A percentile compares a stretch with the other conserved stretches of the same genome.
Evolutionary conservation across 1,139 yeast species (phyloP).

Genomic region (Diutina neorugosa): DNA sequence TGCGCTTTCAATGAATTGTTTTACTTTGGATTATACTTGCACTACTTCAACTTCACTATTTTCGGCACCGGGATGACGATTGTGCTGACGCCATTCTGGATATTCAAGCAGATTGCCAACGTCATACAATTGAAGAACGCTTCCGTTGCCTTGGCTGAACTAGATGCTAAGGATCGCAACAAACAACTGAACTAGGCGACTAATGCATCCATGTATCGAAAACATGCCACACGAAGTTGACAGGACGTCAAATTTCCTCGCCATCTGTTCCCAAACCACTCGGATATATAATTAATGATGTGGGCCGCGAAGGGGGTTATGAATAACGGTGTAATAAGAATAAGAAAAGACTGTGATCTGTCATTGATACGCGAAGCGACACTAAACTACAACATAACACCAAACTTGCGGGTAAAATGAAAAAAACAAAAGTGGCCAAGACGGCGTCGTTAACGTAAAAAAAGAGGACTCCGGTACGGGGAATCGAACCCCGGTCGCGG

Average conservation of each 20-base stretch:
- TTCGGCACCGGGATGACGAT: conserved; percentile 56
- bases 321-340: not conserved
- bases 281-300: not conserved
- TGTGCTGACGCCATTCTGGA: conserved; percentile 74
- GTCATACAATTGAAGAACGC: conserved; percentile 84
- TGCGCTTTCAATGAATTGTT: conserved; percentile 91
- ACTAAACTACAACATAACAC: too few relatives aligned
- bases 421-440: too few relatives aligned
- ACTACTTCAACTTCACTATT: conserved; percentile 52
- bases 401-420: too few relatives aligned
- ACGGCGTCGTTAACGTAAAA: not conserved
- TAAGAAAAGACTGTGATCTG: too few relatives aligned
- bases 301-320: not conserved
- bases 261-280: not conserved
- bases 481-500: conserved; percentile 3
- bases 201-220: not conserved
- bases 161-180: conserved; percentile 54
- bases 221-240: not conserved
- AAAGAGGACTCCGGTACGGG: conserved; percentile 1
- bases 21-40: conserved; percentile 79
- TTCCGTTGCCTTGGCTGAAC: conserved; percentile 63
- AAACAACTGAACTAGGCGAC: not conserved
- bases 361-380: not conserved
- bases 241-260: not conserved
- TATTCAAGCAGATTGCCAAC: conserved; percentile 84